These are phyloP conservation scores for Globomyces sp. DNA, from an alignment of 371 early-diverging fungal genomes.

Conservation along the genomic window DNA sequence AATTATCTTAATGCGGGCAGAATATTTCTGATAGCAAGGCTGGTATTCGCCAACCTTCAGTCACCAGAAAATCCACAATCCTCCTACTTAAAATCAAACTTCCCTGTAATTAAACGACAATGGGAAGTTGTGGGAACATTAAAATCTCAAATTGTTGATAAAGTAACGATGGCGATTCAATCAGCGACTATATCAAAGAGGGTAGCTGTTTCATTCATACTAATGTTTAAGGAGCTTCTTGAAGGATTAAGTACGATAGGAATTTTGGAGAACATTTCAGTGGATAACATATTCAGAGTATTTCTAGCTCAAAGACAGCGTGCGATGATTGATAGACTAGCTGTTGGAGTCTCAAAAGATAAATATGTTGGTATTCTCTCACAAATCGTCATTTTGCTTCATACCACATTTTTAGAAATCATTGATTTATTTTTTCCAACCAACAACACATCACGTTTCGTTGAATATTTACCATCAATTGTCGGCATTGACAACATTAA, in stretches of 20 bases:
- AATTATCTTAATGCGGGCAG: slow-evolving; percentile 69
- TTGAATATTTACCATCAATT: not conserved
- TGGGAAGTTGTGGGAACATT: slow-evolving; percentile 83
- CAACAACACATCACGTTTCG: not conserved
- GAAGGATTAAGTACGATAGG: slow-evolving; percentile 4
- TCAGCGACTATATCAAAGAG: slow-evolving; percentile 48
- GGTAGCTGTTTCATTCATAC: slow-evolving; percentile 27
- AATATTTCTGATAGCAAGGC: slow-evolving; percentile 64
- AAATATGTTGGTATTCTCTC: too few species aligned
- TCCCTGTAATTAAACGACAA: slow-evolving; percentile 79
- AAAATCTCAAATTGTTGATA: slow-evolving; percentile 67
- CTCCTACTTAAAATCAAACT: slow-evolving; percentile 51
- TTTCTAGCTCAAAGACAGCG: slow-evolving; percentile 3
- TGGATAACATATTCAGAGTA: not conserved
- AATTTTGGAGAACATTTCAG: not conserved
- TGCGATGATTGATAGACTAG: not conserved
- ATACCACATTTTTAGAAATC: too few species aligned
- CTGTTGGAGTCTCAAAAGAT: not conserved
- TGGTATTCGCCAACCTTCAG: slow-evolving; percentile 64
- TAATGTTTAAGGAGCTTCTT: not conserved
- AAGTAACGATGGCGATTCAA: slow-evolving; percentile 52
- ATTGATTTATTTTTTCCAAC: too few species aligned
- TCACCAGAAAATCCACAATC: slow-evolving; percentile 25
- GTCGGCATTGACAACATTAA: not conserved
- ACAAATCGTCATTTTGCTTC: too few species aligned